Evolutionary conservation across 148 eudicot species (phyloP).

Genomic region (Tetragonia tetragonoides): DNA sequence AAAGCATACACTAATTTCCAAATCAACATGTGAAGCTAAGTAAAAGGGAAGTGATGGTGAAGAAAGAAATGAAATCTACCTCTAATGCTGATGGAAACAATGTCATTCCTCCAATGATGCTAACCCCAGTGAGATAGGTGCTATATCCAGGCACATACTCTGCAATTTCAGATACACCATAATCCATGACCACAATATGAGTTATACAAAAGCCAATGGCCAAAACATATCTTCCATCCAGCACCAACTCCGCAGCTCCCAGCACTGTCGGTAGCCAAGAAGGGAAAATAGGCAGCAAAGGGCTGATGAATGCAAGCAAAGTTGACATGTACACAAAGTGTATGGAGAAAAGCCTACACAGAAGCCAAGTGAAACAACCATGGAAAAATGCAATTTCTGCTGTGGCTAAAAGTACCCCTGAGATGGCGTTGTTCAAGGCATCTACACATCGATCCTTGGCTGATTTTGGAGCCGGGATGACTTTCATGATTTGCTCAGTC

Average conservation of each 20-base stretch:
- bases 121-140: slow-evolving; percentile 74
- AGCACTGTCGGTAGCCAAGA: slow-evolving; percentile 59
- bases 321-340: slow-evolving; percentile 77
- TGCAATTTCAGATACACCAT: slow-evolving; percentile 62
- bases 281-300: slow-evolving; percentile 70
- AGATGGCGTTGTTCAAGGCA: slow-evolving; percentile 61
- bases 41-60: no score
- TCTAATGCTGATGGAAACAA: slow-evolving; percentile 70
- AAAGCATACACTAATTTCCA: no score
- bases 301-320: slow-evolving; percentile 54
- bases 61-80: slow-evolving; percentile 33
- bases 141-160: slow-evolving; percentile 69
- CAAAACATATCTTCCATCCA: slow-evolving; percentile 58
- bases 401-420: slow-evolving; percentile 66
- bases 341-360: slow-evolving; percentile 59
- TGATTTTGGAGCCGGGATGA: slow-evolving; percentile 47
- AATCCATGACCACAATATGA: slow-evolving; percentile 69
- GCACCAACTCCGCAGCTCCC: slow-evolving; percentile 51
- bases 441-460: slow-evolving; percentile 52
- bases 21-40: no score
- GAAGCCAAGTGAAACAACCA: slow-evolving; percentile 83
- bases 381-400: slow-evolving; percentile 68
- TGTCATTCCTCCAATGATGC: slow-evolving; percentile 88
- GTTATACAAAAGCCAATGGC: slow-evolving; percentile 45
- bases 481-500: slow-evolving; percentile 57